Evolutionary conservation across 2,329 filamentous ascomycete species (phyloP).

Genomic region (Teratosphaeriaceae sp.): DNA sequence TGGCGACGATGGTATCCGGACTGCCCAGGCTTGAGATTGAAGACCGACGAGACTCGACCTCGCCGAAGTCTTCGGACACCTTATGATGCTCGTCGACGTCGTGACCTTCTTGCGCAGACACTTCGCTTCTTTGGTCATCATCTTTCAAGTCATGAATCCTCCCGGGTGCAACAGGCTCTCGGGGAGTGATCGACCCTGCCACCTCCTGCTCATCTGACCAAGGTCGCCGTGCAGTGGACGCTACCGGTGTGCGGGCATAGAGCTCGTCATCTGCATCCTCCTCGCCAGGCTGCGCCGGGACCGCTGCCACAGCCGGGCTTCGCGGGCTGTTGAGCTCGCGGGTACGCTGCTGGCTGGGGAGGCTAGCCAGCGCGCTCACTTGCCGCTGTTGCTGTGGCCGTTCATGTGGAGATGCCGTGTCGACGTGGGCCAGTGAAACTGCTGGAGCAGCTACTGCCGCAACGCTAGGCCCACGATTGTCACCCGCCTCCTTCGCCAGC

Average conservation of each 20-base stretch:
- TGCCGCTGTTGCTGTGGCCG: constrained; percentile 12
- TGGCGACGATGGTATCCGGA: constrained; percentile 6
- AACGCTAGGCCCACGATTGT: neutral
- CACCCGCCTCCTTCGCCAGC: neutral
- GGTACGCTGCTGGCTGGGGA: constrained; percentile 19
- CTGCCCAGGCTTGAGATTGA: constrained; percentile 23
- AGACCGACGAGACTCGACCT: constrained; percentile 14
- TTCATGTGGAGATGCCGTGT: neutral
- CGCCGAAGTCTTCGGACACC: neutral
- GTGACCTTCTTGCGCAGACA: neutral
- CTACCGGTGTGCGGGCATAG: constrained; percentile 1
- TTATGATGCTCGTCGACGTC: neutral
- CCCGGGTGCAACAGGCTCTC: too few species aligned
- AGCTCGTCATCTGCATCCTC: constrained; percentile 5
- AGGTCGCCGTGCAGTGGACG: constrained; percentile 1
- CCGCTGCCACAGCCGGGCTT: neutral
- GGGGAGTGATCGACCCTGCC: too few species aligned
- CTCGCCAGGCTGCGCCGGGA: constrained; percentile 5
- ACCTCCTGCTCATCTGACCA: constrained; percentile 1
- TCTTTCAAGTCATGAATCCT: neutral
- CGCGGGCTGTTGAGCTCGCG: neutral
- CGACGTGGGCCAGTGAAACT: neutral
- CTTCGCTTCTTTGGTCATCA: neutral
- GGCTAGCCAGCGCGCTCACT: constrained; percentile 17
- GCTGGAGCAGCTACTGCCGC: neutral